These are phyloP conservation scores for Talaromyces sp. DNA, from an alignment of 2,329 filamentous ascomycete genomes.

Conservation along the genomic window DNA sequence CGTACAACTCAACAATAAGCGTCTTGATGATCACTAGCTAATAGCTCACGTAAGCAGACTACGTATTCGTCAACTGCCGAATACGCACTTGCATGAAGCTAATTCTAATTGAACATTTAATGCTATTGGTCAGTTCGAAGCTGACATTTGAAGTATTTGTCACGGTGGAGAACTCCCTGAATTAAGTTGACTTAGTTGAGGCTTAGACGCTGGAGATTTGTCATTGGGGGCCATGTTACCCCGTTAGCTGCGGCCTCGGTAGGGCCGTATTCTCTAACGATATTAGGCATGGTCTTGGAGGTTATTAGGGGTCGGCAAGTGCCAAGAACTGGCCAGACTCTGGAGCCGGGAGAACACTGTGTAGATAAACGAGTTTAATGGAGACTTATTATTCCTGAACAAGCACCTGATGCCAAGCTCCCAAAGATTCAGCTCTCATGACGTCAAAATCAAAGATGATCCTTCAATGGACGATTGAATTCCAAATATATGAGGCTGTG, in stretches of 20 bases:
- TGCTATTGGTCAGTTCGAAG: neutral
- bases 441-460: neutral
- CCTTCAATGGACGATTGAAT: constrained; percentile 4
- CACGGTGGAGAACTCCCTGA: neutral
- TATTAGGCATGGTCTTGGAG: neutral
- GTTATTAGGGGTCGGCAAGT: neutral
- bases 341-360: too few species aligned
- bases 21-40: neutral
- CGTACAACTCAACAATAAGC: neutral
- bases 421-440: constrained; percentile 3
- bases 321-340: too few species aligned
- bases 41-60: neutral
- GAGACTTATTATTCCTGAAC: neutral
- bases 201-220: constrained; percentile 4
- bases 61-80: constrained; percentile 7
- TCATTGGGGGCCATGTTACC: neutral
- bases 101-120: neutral
- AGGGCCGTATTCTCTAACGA: neutral
- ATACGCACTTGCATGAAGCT: constrained; percentile 8
- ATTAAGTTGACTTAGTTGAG: too few species aligned
- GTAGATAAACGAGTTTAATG: neutral
- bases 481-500: constrained; percentile 13
- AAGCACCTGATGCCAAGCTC: neutral
- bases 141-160: neutral
- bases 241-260: neutral